Conservation (phyloP, 2,329 filamentous ascomycete species). For the Colletotrichum sp. region DNA sequence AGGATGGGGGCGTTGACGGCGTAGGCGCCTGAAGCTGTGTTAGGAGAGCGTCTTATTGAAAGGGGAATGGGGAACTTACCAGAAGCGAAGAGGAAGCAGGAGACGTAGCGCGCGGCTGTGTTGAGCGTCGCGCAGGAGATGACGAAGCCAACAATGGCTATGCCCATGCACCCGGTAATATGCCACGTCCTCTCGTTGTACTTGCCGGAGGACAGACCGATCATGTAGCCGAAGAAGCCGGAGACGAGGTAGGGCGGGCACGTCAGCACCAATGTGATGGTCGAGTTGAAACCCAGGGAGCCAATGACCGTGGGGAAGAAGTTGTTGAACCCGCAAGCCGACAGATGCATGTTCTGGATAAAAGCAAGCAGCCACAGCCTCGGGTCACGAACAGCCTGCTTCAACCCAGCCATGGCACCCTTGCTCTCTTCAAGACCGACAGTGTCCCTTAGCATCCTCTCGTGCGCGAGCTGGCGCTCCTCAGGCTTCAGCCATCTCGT, state of each 20-base stretch:
- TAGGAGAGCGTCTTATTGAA: not conserved
- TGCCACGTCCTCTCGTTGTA: conserved; percentile 48
- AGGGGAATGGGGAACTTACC: not conserved
- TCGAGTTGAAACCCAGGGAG: conserved; percentile 37
- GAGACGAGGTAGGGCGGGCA: conserved; percentile 53
- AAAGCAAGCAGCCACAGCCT: conserved; percentile 31
- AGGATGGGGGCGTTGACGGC: conserved; percentile 39
- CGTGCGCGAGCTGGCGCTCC: conserved; percentile 46
- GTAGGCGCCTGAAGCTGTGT: conserved; percentile 30
- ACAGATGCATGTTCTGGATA: conserved; percentile 33
- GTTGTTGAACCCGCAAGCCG: conserved; percentile 30
- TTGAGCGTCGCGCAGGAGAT: conserved; percentile 34
- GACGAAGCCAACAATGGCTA: conserved; percentile 44
- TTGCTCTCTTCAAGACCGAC: conserved; percentile 37
- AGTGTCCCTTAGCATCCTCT: conserved; percentile 38
- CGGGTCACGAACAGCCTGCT: conserved; percentile 30
- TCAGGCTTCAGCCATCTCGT: conserved; percentile 39
- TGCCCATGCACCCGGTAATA: conserved; percentile 40
- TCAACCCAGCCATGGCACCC: conserved; percentile 36
- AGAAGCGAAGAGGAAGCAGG: conserved; percentile 39
- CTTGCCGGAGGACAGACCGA: conserved; percentile 46
- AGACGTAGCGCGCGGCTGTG: conserved; percentile 33
- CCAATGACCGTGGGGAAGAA: conserved; percentile 36
- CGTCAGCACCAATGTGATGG: conserved; percentile 48
- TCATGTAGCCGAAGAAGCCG: conserved; percentile 44